phyloP scores from a whole-genome alignment of 1,284 basidiomycete genomes.

The Puccinia horiana region DNA sequence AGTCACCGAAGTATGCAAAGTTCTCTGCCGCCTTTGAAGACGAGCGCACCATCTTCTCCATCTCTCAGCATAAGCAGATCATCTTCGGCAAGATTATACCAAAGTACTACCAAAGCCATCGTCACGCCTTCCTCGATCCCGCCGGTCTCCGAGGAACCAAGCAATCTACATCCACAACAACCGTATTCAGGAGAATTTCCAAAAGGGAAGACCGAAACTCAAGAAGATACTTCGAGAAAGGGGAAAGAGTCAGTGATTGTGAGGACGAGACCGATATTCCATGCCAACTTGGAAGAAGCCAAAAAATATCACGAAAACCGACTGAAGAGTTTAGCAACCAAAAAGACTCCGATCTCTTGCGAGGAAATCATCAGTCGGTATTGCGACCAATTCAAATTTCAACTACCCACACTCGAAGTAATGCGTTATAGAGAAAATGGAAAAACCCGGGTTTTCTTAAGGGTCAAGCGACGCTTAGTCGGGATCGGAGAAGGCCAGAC shows the following conservation, averaged over 20 bases:
- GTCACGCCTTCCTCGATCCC: not conserved
- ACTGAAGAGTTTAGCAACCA: not conserved
- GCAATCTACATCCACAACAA: not conserved
- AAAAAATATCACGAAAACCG: constrained; percentile 25
- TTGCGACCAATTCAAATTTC: constrained; percentile 35
- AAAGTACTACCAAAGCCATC: constrained; percentile 8
- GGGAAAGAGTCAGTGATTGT: constrained; percentile 20
- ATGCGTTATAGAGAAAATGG: not conserved
- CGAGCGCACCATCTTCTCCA: not conserved
- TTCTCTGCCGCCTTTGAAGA: not conserved
- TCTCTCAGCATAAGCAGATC: not conserved
- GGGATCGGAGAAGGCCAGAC: constrained; percentile 36
- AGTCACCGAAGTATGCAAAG: not conserved
- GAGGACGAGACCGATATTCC: constrained; percentile 22
- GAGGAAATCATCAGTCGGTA: constrained; percentile 25
- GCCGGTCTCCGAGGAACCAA: not conserved
- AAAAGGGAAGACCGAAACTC: not conserved
- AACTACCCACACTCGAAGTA: not conserved
- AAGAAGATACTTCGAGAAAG: not conserved
- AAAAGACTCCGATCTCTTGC: not conserved
- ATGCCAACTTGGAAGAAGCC: constrained; percentile 25
- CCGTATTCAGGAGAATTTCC: not conserved
- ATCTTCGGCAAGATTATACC: not conserved
- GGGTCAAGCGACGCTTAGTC: constrained; percentile 14
- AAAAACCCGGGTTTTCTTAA: not conserved